Evolutionary conservation across 306 rosid species (phyloP).

Genomic region (Gastrolobium bilobum): DNA sequence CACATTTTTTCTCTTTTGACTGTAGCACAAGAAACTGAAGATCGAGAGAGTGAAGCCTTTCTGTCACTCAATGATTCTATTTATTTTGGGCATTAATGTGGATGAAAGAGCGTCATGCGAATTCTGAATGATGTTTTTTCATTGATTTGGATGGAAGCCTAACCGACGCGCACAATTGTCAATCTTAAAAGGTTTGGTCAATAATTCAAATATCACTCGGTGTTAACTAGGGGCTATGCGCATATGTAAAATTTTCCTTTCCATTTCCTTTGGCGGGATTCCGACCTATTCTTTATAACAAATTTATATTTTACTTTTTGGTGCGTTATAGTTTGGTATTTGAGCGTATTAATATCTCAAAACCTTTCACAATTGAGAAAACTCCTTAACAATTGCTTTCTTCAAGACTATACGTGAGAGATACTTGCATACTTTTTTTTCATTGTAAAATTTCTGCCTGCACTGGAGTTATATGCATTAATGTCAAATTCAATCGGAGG

Average conservation of each 20-base stretch:
- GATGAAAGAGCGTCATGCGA: not conserved
- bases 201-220: not conserved
- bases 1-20: not conserved
- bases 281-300: not conserved
- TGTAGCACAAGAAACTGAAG: not conserved
- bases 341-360: too few species aligned
- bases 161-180: conserved; percentile 4
- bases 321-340: too few species aligned
- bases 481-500: too few species aligned
- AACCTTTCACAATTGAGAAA: too few species aligned
- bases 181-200: conserved; percentile 6
- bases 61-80: not conserved
- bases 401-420: not conserved
- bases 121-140: not conserved
- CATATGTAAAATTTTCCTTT: not conserved
- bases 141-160: conserved; percentile 27
- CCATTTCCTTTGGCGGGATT: not conserved
- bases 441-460: not conserved
- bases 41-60: not conserved
- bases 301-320: not conserved
- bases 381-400: too few species aligned
- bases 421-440: not conserved
- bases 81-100: not conserved
- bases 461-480: not conserved
- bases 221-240: not conserved